These are phyloP conservation scores for Neoboletus magnificus DNA, from an alignment of 768 basidiomycete genomes.

Conservation along the genomic window DNA sequence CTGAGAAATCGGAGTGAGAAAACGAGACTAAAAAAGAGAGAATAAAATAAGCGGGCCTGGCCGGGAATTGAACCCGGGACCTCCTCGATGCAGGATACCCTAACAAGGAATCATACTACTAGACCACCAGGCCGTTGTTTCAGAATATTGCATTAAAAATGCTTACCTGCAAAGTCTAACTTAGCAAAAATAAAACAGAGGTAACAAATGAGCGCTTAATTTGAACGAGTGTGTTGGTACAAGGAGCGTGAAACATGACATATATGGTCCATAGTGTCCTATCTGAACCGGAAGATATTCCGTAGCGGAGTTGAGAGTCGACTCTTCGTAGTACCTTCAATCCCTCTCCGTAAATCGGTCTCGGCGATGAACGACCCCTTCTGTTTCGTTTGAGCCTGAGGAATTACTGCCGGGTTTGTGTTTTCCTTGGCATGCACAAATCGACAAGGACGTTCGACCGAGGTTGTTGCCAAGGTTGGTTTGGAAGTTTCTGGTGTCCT, in stretches of 20 bases:
- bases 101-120: conserved; percentile 68
- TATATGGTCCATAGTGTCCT: neutral
- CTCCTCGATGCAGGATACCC: conserved; percentile 48
- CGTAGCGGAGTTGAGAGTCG: conserved; percentile 29
- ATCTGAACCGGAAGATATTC: conserved; percentile 33
- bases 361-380: conserved; percentile 10
- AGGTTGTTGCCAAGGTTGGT: neutral
- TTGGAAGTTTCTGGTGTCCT: conserved; percentile 7
- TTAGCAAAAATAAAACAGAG: neutral
- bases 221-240: conserved; percentile 6
- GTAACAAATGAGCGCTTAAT: neutral
- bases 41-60: conserved; percentile 38
- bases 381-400: conserved; percentile 12
- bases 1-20: neutral
- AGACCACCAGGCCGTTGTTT: conserved; percentile 50
- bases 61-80: conserved; percentile 61
- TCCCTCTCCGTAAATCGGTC: conserved; percentile 21
- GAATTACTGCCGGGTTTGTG: neutral
- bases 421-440: conserved; percentile 15
- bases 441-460: conserved; percentile 18
- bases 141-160: fast-evolving
- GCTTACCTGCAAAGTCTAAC: neutral
- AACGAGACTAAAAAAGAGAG: neutral
- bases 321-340: conserved; percentile 25
- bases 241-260: conserved; percentile 9